These are phyloP conservation scores for Oehlia diaphana DNA, from an alignment of 192 early-diverging fungal genomes.

Conservation along the genomic window DNA sequence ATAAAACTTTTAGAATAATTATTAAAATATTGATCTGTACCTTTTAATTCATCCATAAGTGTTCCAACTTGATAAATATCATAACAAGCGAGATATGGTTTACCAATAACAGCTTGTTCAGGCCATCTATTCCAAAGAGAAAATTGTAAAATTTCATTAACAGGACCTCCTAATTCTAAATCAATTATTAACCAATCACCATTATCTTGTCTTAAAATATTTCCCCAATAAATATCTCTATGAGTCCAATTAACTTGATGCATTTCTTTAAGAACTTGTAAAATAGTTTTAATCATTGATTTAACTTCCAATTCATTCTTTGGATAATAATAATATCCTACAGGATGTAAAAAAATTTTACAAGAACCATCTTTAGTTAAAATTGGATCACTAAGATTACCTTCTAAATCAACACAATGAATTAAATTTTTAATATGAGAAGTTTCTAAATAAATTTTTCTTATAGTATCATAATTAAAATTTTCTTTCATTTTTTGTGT, in stretches of 20 bases:
- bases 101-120: not conserved
- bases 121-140: conserved; percentile 6
- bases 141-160: conserved; percentile 1
- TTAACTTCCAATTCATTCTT: not conserved
- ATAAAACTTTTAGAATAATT: not conserved
- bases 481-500: not conserved
- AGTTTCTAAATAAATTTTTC: not conserved
- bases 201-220: conserved; percentile 13
- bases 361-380: not conserved
- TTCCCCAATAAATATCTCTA: conserved; percentile 15
- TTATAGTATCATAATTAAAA: not conserved
- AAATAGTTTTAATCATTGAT: not conserved
- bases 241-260: conserved; percentile 10
- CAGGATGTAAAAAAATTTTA: conserved; percentile 6
- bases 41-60: not conserved
- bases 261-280: conserved; percentile 10
- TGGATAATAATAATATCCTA: conserved; percentile 10
- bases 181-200: not conserved
- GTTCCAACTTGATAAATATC: conserved; percentile 3
- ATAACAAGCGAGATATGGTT: not conserved
- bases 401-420: not conserved
- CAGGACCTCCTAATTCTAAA: conserved; percentile 6
- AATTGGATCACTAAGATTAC: not conserved
- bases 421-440: conserved; percentile 6
- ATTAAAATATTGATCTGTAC: not conserved